These are phyloP conservation scores for Talaromyces adpressus DNA, from an alignment of 495 filamentous ascomycete genomes.

Conservation along the genomic window DNA sequence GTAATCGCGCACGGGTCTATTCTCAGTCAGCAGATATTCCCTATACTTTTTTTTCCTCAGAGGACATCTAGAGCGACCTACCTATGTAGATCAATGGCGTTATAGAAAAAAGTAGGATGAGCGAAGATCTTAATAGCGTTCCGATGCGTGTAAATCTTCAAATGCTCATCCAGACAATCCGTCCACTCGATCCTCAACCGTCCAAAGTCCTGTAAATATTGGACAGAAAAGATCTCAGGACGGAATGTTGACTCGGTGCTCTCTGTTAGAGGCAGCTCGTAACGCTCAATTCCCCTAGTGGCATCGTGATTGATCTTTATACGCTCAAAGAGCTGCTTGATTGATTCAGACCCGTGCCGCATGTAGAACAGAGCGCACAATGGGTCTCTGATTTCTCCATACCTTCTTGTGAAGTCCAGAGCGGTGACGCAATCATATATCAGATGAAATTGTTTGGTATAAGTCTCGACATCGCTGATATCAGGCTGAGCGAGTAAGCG, in stretches of 20 bases:
- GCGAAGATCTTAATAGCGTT: constrained; percentile 6
- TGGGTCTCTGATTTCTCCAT: constrained; percentile 4
- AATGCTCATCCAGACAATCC: constrained; percentile 4
- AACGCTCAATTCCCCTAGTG: background rate
- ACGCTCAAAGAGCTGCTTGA: background rate
- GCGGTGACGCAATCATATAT: constrained; percentile 7
- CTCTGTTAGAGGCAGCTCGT: constrained; percentile 3
- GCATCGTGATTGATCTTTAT: background rate
- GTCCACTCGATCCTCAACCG: constrained; percentile 5
- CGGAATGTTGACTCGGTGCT: background rate
- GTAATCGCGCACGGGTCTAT: background rate
- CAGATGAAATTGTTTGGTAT: background rate
- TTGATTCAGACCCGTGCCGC: constrained; percentile 1
- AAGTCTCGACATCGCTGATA: constrained; percentile 3
- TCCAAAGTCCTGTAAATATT: constrained; percentile 3
- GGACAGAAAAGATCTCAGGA: background rate
- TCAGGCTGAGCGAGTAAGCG: constrained; percentile 2
- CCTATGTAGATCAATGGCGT: background rate
- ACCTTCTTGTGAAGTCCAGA: constrained; percentile 3
- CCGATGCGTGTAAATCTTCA: constrained; percentile 5
- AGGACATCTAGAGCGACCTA: background rate
- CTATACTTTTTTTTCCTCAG: too few relatives aligned
- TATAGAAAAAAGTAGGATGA: constrained; percentile 9
- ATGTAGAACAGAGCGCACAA: background rate
- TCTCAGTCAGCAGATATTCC: too few relatives aligned